Evolutionary conservation across 2,329 filamentous ascomycete species (phyloP).

Genomic region (Stylonectria norvegica): DNA sequence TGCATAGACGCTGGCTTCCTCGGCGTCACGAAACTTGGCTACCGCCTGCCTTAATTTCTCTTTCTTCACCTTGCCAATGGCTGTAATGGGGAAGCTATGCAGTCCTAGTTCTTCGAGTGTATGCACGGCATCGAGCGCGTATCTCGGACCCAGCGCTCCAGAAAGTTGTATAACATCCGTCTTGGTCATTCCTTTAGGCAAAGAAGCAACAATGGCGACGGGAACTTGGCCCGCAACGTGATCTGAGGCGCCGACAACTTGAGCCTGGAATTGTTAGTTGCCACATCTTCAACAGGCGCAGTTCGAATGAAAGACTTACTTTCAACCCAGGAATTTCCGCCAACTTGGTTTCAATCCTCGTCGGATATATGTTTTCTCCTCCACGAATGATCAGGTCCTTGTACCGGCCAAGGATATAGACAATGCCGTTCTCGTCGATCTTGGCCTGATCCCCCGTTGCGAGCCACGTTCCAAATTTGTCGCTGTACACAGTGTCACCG

Average conservation of each 20-base stretch:
- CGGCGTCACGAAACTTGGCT: conserved; percentile 12
- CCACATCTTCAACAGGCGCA: not conserved
- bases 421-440: conserved; percentile 36
- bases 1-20: too few relatives aligned
- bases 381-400: conserved; percentile 46
- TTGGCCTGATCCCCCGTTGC: conserved; percentile 40
- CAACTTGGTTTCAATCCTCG: conserved; percentile 35
- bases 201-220: conserved; percentile 41
- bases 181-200: conserved; percentile 32
- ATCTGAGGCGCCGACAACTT: conserved; percentile 44
- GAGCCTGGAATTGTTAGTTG: conserved; percentile 26
- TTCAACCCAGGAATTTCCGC: conserved; percentile 32
- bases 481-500: conserved; percentile 34
- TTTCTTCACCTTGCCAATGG: conserved; percentile 45
- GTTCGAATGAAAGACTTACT: conserved; percentile 10
- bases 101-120: conserved; percentile 40
- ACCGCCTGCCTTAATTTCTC: conserved; percentile 31
- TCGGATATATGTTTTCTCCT: conserved; percentile 43
- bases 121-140: conserved; percentile 39
- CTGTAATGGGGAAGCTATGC: conserved; percentile 37
- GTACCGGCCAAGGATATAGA: conserved; percentile 41
- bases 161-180: conserved; percentile 29
- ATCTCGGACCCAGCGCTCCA: conserved; percentile 34
- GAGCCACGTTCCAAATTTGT: conserved; percentile 35
- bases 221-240: conserved; percentile 46